These are phyloP conservation scores for Pyrrhoderma lamaoense DNA, from an alignment of 1,284 basidiomycete genomes.

Conservation along the genomic window DNA sequence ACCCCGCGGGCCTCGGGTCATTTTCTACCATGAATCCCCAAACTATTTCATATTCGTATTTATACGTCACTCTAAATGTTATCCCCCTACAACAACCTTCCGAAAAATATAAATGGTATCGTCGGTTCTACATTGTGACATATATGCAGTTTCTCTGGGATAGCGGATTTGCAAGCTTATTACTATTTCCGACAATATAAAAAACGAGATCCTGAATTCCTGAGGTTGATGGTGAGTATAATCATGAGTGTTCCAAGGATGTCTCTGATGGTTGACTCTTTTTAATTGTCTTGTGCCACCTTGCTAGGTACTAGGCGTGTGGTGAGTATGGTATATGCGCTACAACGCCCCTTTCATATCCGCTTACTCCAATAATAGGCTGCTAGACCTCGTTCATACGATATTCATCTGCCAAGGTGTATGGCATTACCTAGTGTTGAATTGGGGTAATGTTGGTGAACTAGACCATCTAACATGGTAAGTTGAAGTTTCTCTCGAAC, in stretches of 20 bases:
- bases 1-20: background rate
- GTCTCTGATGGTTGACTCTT: background rate
- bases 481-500: too few relatives aligned
- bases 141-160: slow-evolving; percentile 13
- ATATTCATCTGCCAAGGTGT: slow-evolving; percentile 17
- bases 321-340: slow-evolving; percentile 5
- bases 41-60: background rate
- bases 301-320: slow-evolving; percentile 11
- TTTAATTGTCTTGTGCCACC: background rate
- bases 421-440: slow-evolving; percentile 17
- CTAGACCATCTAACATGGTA: slow-evolving; percentile 15
- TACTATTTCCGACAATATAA: slow-evolving; percentile 17
- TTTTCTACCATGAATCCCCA: background rate
- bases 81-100: background rate
- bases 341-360: background rate
- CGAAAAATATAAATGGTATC: too few relatives aligned
- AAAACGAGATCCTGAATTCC: slow-evolving; percentile 3
- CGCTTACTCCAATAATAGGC: slow-evolving; percentile 1
- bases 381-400: slow-evolving; percentile 16
- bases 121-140: background rate
- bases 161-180: slow-evolving; percentile 14
- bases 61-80: background rate
- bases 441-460: slow-evolving; percentile 13
- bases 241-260: slow-evolving; percentile 7
- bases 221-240: slow-evolving; percentile 12